Evolutionary conservation across 306 rosid species (phyloP).

Genomic region (Cyamopsis tetragonoloba): DNA sequence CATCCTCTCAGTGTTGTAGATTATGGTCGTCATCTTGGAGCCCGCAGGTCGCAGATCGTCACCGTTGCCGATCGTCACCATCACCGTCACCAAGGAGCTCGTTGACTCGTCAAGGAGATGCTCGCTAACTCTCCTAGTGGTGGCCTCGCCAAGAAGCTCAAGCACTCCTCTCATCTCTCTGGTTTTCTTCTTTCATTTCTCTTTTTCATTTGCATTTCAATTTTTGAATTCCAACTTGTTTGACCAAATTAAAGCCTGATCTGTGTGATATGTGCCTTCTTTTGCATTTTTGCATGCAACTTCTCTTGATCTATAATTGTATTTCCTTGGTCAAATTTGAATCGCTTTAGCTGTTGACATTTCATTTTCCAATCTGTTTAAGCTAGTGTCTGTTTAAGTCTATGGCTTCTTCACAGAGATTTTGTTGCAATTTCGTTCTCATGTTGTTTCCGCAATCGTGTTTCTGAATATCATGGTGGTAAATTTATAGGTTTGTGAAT

Average conservation of each 20-base stretch:
- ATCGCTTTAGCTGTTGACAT: neutral
- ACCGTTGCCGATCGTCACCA: too few species aligned
- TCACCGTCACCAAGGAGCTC: too few species aligned
- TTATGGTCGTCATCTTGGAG: too few species aligned
- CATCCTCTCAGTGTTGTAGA: too few species aligned
- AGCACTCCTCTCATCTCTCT: slow-evolving; percentile 70
- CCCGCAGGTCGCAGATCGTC: too few species aligned
- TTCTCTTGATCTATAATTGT: neutral
- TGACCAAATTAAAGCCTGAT: slow-evolving; percentile 18
- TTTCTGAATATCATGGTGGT: slow-evolving; percentile 4
- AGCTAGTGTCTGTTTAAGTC: neutral
- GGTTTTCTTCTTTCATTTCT: slow-evolving; percentile 41
- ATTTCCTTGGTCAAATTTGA: neutral
- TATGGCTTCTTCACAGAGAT: neutral
- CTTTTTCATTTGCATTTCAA: neutral
- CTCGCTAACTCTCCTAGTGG: slow-evolving; percentile 42
- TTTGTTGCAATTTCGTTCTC: neutral
- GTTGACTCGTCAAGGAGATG: slow-evolving; percentile 80
- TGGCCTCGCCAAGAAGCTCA: slow-evolving; percentile 66
- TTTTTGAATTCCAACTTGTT: neutral
- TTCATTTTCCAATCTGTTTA: slow-evolving; percentile 19
- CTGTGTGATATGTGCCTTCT: slow-evolving; percentile 12
- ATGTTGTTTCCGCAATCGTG: neutral
- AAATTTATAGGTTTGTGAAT: neutral
- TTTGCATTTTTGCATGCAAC: neutral